Evolutionary conservation across 2,329 filamentous ascomycete species (phyloP), one percentile per base, ranked within the genome.

Genomic region (Geosmithia putterillii): DNA sequence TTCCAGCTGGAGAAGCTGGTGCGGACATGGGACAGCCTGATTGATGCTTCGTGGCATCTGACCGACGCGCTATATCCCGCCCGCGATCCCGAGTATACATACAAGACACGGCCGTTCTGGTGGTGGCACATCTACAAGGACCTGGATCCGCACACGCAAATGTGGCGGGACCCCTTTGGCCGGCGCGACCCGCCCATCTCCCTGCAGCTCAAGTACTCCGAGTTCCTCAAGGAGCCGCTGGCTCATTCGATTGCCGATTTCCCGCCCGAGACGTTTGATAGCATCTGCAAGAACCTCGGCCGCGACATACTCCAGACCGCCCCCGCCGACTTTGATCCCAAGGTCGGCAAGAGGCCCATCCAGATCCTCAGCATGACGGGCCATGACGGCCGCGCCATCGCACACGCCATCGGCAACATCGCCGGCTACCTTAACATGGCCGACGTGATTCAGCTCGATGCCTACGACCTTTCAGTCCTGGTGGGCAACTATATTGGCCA

Each of bases 401-500:
- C 61, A n/a, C 52, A 61, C 42, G 55, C 61, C 15, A 64, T 85
- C n/a, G 73, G 89, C 2, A 69, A 76, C 46, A 70, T 76, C 42
- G 64, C 83, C 38, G 83, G 83, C 1, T 63, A 65, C 12, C 70
- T 77, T 28, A 63, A 83, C 6, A 65, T 64, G 7, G 81, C 84
- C 3, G 79, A 90, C 50, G 54, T 90, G 3, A 63, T 92, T 25
- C 71, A 75, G 18, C 56, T 94, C 10, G 75, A 81, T 53, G 77
- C 85, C 1, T 74, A 80, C 48, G 81, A 83, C 53, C 63, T 94
- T 43, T 82, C 82, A 3, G 71, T 81, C 41, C 65, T 92, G 21
- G 70, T 81, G 1, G 82, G 81, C 3, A 70, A 76, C 38, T 86
- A 88, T 52, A 61, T 89, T 9, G 82, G 81, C 4, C 78, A 84